Base-by-base conservation (phyloP, 2,329 filamentous ascomycete species). In the Neonectria coccinea region DNA sequence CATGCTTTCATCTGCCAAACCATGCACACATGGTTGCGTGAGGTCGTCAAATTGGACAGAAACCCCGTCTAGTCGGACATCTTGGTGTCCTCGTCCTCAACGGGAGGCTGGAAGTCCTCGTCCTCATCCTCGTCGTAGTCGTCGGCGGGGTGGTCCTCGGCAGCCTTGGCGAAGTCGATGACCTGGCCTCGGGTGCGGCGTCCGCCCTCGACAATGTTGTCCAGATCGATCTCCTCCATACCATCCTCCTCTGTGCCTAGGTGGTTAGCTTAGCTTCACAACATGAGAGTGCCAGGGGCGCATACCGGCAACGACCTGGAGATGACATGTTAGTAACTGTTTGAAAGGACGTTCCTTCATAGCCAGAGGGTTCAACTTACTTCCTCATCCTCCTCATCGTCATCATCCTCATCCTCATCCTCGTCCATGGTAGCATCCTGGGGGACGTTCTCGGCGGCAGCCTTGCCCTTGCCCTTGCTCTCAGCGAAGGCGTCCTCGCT, bases 161-260 rank as follows among this genome's bases (percentile, higher is more conserved):
- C 93, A 20, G 94, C 94, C 84, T 97, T 94, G 75, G 92, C 91
- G 82, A 93, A 98, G 85, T 98, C 93, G 78, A 98, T 97, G 76
- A 90, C 87, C 80, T 93, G 92, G 77, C 94, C 94, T 76, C 95
- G 95, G 68, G 95, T 98, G 80, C 96, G 95, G 74, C 90, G 88
- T 68, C 91, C 91, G 69, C 85, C 87, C 64, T 83, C 79, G 77
- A 98, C 89, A 79, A 98, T 97, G 86, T 98, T 98, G 79, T 88
- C 88, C 62, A 88, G 84, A 78, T 97, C 93, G 79, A 99, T 97
- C 82, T 95, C 94, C 78, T 97, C 92, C 85, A 97, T 88, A 80
- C 92, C 91, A 75, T 94, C 93, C 48, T 92, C 91, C 57, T 92
- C 92, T 72, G 91, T 90, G 61, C 66, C 72, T 73, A 55, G 20